phyloP scores from a whole-genome alignment of 805 yeast species.

The Wickerhamiella brachini region DNA sequence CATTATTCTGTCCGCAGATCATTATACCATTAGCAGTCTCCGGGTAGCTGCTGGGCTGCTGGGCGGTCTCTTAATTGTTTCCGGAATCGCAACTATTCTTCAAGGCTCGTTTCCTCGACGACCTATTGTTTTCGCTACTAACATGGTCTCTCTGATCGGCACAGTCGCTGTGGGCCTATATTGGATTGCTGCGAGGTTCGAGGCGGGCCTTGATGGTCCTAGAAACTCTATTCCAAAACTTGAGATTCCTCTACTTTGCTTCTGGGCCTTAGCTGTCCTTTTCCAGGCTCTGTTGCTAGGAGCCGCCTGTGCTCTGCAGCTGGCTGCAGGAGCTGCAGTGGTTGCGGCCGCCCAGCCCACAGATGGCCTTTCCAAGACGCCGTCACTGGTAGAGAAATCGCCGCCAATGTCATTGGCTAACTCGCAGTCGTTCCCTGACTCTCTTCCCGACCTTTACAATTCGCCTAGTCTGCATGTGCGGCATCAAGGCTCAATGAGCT shows the following conservation, averaged over 20 bases:
- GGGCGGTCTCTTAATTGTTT: slow-evolving; percentile 4
- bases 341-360: background rate
- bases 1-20: slow-evolving; percentile 7
- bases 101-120: slow-evolving; percentile 6
- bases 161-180: slow-evolving; percentile 11
- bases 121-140: background rate
- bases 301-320: slow-evolving; percentile 3
- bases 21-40: slow-evolving; percentile 1
- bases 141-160: background rate
- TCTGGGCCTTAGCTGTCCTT: slow-evolving; percentile 10
- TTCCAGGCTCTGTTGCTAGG: background rate
- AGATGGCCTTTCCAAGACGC: background rate
- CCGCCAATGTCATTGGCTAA: background rate
- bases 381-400: background rate
- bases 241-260: slow-evolving; percentile 8
- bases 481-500: background rate
- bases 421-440: background rate
- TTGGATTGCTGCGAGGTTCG: slow-evolving; percentile 5
- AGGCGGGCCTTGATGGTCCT: background rate
- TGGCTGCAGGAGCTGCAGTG: slow-evolving; percentile 6
- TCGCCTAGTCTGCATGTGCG: slow-evolving; percentile 1
- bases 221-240: background rate
- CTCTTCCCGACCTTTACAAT: background rate
- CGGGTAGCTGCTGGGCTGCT: slow-evolving; percentile 10
- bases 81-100: background rate